Percentiles rank a stretch among this genome's conserved stretches.
These are phyloP conservation scores for Termitomyces sp. DNA, from an alignment of 768 basidiomycete genomes.

Conservation along the genomic window DNA sequence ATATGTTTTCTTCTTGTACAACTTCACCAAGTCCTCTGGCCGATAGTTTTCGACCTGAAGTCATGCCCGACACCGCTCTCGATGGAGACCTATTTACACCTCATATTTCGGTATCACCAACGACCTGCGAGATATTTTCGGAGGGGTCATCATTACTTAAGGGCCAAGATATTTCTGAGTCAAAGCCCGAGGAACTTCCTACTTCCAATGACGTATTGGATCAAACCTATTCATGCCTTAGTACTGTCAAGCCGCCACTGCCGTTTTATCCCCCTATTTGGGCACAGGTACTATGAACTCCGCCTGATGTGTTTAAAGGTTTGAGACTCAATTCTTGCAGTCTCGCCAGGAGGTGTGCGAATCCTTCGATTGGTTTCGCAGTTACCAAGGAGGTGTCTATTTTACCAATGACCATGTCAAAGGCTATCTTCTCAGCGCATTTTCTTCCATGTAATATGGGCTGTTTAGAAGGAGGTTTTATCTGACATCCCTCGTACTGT, in stretches of 20 bases:
- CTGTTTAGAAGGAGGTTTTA: neutral
- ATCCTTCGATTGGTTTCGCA: constrained; percentile 65
- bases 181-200: neutral
- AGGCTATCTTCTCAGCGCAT: constrained; percentile 74
- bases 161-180: neutral
- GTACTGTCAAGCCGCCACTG: constrained; percentile 17
- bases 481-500: constrained; percentile 3
- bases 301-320: neutral
- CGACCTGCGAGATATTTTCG: neutral
- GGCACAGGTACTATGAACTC: constrained; percentile 27
- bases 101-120: neutral
- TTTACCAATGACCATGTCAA: constrained; percentile 50
- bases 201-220: neutral
- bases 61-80: neutral
- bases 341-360: constrained; percentile 85
- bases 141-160: neutral
- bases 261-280: constrained; percentile 32
- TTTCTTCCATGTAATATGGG: constrained; percentile 50
- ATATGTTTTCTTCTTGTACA: neutral
- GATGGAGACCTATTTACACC: neutral
- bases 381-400: constrained; percentile 81
- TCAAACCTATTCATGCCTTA: neutral
- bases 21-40: neutral
- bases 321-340: constrained; percentile 26
- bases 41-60: neutral